Percentiles rank a stretch among this genome's conserved stretches.
These are phyloP conservation scores for Fomitopsis pinicola DNA, from an alignment of 1,284 basidiomycete genomes.

Conservation along the genomic window DNA sequence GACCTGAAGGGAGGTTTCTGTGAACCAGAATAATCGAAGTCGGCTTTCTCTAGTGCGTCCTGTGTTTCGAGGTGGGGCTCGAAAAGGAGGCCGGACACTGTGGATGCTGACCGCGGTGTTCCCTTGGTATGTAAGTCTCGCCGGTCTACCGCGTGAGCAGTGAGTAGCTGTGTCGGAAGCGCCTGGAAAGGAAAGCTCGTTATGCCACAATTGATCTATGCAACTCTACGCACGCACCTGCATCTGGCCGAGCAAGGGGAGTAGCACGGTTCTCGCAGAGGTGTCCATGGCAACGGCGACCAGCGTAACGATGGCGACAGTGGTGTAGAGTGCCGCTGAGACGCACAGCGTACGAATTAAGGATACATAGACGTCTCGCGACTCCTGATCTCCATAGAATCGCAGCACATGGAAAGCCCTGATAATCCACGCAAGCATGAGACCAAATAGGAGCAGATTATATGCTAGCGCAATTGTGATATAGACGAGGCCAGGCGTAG, in stretches of 20 bases:
- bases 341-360: conserved; percentile 24
- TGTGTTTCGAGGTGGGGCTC: background rate
- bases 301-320: conserved; percentile 26
- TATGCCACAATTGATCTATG: background rate
- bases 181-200: background rate
- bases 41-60: background rate
- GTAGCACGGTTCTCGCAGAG: conserved; percentile 28
- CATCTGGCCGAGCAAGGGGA: conserved; percentile 33
- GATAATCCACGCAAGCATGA: conserved; percentile 24
- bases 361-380: conserved; percentile 14
- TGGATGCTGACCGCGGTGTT: background rate
- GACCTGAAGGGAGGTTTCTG: background rate
- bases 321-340: conserved; percentile 27
- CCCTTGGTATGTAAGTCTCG: background rate
- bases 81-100: background rate
- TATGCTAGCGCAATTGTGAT: conserved; percentile 26
- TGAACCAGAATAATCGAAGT: background rate
- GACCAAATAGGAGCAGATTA: conserved; percentile 24
- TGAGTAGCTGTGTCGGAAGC: background rate
- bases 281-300: conserved; percentile 25
- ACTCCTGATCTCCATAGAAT: background rate
- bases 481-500: conserved; percentile 24
- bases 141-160: background rate
- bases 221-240: conserved; percentile 21
- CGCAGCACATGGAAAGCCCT: background rate